Evolutionary conservation across 805 yeast genomes (phyloP), one percentile per base, ranked within the genome.

Genomic region (Yamadazyma scolyti): DNA sequence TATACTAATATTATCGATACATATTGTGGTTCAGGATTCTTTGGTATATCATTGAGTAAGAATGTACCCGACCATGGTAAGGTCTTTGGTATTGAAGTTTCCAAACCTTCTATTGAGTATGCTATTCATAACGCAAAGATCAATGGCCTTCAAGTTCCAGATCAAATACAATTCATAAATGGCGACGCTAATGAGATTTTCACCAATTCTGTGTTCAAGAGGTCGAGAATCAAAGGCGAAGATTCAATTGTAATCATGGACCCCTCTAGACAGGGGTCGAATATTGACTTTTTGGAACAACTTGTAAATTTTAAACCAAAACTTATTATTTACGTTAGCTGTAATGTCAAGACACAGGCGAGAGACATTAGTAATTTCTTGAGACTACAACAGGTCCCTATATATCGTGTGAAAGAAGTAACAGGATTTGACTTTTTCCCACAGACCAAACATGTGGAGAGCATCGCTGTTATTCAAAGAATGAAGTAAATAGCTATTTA

Each of bases 391-490:
- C 25, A 9, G 12, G 24, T 33, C 10, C 29, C 30, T 6, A 19
- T 30, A 12, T 58, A 58, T 28, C 37, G 32, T 27, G 44, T 58
- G 3, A 44, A 39, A 29, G 47, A 46, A 6, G 43, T 68, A 4
- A 45, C 44, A 6, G 73, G 73, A 5, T 66, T 65, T 43, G 73
- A 68, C 43, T 68, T 68, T 43, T 67, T 67, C 46, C 79, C 80
- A 2, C 80, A 74, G 41, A 73, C 80, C 1, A 73, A 72, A 39
- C 79, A 74, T 42, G 77, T 74, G 20, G 80, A 74, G 50, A 58
- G 76, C 22, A 70, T 75, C 18, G 78, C 77, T 1, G n/a, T n/a
- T n/a, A n/a, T n/a, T n/a, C n/a, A n/a, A n/a, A n/a, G n/a, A n/a
- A n/a, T n/a, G n/a, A n/a, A n/a, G n/a, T n/a, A n/a, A n/a, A n/a